Conservation (phyloP, 306 rosid species). For the Mimosa bimucronata region DNA sequence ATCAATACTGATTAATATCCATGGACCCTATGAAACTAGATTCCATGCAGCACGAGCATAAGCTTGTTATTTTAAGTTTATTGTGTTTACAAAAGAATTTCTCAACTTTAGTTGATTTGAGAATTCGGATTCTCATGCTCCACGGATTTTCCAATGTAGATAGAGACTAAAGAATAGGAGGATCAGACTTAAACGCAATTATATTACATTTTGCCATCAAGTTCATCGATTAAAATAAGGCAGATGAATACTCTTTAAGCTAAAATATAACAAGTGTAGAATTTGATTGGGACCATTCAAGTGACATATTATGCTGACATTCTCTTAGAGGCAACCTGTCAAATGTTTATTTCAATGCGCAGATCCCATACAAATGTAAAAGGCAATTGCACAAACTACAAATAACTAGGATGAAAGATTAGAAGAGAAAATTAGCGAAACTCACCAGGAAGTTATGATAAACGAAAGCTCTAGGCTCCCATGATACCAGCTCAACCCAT, state of each 20-base stretch:
- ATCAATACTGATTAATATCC: neutral
- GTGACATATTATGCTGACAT: neutral
- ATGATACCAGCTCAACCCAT: conserved; percentile 92
- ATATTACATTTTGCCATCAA: neutral
- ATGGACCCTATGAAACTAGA: neutral
- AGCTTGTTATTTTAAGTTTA: neutral
- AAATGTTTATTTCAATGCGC: neutral
- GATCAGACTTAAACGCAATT: neutral
- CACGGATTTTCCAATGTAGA: neutral
- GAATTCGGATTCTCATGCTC: neutral
- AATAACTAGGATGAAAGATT: neutral
- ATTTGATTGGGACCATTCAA: neutral
- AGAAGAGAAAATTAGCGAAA: neutral
- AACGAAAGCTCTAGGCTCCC: conserved; percentile 98
- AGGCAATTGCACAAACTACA: neutral
- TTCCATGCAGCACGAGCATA: neutral
- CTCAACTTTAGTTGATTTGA: neutral
- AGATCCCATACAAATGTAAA: neutral
- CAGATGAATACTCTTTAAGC: neutral
- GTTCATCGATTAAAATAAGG: neutral
- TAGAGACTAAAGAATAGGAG: neutral
- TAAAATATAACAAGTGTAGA: neutral
- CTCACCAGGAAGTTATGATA: conserved; percentile 92
- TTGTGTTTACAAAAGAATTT: neutral
- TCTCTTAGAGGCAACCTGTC: neutral